Conservation (phyloP, 257 asterid species). For the Solanum ahanhuiri region DNA sequence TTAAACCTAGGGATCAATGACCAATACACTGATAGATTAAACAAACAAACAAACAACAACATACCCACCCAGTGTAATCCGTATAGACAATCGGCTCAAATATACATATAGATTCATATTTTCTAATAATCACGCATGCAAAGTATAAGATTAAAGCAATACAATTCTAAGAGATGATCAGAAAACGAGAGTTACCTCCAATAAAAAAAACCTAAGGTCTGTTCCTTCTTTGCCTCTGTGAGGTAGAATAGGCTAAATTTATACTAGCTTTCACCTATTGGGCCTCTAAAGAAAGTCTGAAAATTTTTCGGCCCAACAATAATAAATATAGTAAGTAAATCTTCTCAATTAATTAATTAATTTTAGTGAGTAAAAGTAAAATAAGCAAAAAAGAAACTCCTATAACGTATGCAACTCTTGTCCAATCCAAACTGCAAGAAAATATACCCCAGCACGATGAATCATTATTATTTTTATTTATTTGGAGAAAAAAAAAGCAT, state of each 20-base stretch:
- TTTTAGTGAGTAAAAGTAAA: background rate
- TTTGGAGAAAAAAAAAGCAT: background rate
- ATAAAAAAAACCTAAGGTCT: background rate
- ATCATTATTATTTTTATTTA: background rate
- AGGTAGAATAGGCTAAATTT: background rate
- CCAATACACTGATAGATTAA: background rate
- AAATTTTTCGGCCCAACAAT: background rate
- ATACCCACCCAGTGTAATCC: background rate
- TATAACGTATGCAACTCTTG: background rate
- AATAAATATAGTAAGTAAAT: background rate
- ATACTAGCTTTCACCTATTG: background rate
- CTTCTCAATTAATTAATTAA: background rate
- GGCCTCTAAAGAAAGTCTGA: background rate
- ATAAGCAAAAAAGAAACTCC: background rate
- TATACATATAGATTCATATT: background rate
- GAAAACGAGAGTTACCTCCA: background rate
- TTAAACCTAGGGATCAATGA: background rate
- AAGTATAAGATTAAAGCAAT: background rate
- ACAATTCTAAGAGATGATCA: background rate
- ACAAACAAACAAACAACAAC: background rate
- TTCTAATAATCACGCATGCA: background rate
- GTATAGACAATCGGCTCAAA: background rate
- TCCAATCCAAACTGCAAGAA: background rate
- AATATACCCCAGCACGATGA: background rate
- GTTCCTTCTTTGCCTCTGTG: background rate